Evolutionary conservation across 192 early-diverging fungal genomes (phyloP).

Genomic region (Obelidium mucronatum): DNA sequence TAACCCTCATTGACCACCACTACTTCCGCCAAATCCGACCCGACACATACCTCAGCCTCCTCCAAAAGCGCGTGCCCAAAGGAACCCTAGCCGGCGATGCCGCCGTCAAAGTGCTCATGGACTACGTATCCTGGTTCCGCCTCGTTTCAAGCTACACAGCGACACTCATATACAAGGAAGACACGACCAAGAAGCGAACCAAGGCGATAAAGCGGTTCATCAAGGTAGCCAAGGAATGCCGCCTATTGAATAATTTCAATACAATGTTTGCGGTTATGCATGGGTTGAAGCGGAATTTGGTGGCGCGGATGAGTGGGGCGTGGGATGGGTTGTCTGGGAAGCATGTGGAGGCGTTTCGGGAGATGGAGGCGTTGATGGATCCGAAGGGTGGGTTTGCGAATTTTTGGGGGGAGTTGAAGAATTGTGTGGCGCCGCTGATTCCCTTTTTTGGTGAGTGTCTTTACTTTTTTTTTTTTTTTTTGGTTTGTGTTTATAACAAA

Average conservation of each 20-base stretch:
- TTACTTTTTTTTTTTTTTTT: neutral
- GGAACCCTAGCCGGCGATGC: conserved; percentile 45
- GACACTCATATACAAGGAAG: conserved; percentile 53
- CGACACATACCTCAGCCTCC: conserved; percentile 54
- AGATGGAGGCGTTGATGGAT: conserved; percentile 50
- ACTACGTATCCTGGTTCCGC: conserved; percentile 56
- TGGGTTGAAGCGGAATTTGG: conserved; percentile 50
- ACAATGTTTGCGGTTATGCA: conserved; percentile 50
- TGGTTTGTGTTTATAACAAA: conserved; percentile 20
- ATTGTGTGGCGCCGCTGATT: conserved; percentile 49
- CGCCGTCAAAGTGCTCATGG: conserved; percentile 53
- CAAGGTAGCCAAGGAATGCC: conserved; percentile 58
- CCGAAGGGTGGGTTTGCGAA: conserved; percentile 48
- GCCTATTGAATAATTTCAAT: conserved; percentile 55
- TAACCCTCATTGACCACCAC: conserved; percentile 59
- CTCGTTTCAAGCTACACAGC: conserved; percentile 53
- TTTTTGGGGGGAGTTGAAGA: conserved; percentile 54
- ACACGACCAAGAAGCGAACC: conserved; percentile 49
- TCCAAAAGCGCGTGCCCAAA: conserved; percentile 38
- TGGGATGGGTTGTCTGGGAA: conserved; percentile 60
- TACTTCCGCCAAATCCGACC: conserved; percentile 60
- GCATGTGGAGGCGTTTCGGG: conserved; percentile 51
- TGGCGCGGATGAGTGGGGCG: conserved; percentile 40
- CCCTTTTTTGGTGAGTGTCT: conserved; percentile 55
- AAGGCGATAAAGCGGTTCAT: conserved; percentile 56